Conservation (phyloP, 2,329 filamentous ascomycete genomes). For the Thelonectria rubi region DNA sequence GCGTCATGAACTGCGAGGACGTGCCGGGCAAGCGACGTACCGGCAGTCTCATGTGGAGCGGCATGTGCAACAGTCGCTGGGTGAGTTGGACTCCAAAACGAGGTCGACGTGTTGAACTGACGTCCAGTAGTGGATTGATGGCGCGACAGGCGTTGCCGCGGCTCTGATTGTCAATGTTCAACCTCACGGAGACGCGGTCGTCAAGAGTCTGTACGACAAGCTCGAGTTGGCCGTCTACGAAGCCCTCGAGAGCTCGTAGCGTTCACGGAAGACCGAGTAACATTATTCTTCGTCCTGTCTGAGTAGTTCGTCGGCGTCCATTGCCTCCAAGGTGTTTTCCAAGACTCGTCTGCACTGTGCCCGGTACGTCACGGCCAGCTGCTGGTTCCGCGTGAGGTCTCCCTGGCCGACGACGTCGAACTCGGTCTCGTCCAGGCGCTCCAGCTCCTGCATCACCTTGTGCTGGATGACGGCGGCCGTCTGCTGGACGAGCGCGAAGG, state of each 20-base stretch:
- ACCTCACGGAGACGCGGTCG: constrained; percentile 50
- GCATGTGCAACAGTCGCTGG: constrained; percentile 54
- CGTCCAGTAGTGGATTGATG: constrained; percentile 48
- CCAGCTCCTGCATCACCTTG: constrained; percentile 54
- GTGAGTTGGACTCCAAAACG: constrained; percentile 41
- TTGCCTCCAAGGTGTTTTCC: constrained; percentile 53
- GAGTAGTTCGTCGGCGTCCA: constrained; percentile 46
- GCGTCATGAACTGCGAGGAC: constrained; percentile 52
- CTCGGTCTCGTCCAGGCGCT: constrained; percentile 58
- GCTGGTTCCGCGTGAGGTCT: constrained; percentile 56
- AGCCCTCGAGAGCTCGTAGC: constrained; percentile 21
- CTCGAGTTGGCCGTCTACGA: constrained; percentile 53
- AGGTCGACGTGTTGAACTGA: constrained; percentile 1
- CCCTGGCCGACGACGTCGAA: constrained; percentile 53
- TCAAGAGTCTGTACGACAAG: constrained; percentile 49
- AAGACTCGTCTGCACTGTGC: constrained; percentile 59
- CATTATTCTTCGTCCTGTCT: constrained; percentile 29
- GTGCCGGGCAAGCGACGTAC: constrained; percentile 51
- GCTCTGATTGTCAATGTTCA: constrained; percentile 51
- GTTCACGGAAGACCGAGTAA: neutral
- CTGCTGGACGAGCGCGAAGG: constrained; percentile 44
- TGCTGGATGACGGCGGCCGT: constrained; percentile 54
- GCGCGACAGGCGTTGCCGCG: constrained; percentile 51
- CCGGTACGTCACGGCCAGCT: constrained; percentile 59
- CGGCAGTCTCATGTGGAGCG: constrained; percentile 57